phyloP scores from a whole-genome alignment of 257 asterid genomes.

The Parsonsia alboflavescens region DNA sequence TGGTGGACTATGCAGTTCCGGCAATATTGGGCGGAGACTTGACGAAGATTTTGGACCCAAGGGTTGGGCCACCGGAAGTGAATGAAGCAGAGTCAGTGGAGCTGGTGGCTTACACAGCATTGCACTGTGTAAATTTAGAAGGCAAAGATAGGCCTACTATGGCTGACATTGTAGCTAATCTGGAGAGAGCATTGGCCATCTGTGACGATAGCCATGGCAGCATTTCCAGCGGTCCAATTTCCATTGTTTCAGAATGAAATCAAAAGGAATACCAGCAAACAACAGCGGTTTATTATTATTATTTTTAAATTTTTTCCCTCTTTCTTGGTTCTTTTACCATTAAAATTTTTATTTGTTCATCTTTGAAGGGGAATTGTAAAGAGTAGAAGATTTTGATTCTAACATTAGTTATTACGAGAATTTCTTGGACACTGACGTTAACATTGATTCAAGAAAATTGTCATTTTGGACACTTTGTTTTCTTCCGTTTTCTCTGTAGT shows the following conservation, averaged over 20 bases:
- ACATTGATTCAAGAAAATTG: neutral
- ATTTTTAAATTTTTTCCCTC: conserved; percentile 3
- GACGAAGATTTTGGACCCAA: conserved; percentile 40
- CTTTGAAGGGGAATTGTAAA: conserved; percentile 11
- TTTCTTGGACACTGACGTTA: conserved; percentile 10
- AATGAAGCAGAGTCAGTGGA: conserved; percentile 76
- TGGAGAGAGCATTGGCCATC: conserved; percentile 68
- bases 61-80: conserved; percentile 52
- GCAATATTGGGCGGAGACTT: conserved; percentile 54
- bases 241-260: conserved; percentile 57
- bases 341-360: neutral
- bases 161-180: conserved; percentile 65
- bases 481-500: neutral
- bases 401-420: conserved; percentile 3
- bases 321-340: neutral
- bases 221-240: conserved; percentile 62
- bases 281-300: neutral
- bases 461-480: neutral
- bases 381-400: conserved; percentile 1
- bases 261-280: neutral
- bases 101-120: conserved; percentile 73
- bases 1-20: conserved; percentile 77
- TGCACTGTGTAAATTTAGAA: conserved; percentile 85
- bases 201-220: conserved; percentile 77
- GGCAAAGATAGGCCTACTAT: conserved; percentile 81